Evolutionary conservation across 345 rosid genomes (phyloP).

Genomic region (Limnanthes douglasii): DNA sequence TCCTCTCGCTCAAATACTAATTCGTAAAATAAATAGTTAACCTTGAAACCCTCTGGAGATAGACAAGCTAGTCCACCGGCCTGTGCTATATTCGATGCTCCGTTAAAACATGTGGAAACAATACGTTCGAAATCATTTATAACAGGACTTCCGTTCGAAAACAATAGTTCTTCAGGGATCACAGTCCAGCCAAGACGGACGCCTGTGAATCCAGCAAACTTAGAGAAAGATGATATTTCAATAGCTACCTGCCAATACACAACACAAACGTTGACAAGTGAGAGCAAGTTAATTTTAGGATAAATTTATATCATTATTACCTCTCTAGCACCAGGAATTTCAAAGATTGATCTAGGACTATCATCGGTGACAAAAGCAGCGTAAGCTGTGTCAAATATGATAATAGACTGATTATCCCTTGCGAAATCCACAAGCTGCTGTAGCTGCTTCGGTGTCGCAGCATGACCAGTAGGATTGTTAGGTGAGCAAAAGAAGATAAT

Average conservation of each 20-base stretch:
- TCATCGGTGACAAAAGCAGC: slow-evolving; percentile 52
- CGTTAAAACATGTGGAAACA: slow-evolving; percentile 72
- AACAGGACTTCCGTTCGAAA: slow-evolving; percentile 51
- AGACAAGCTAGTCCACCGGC: slow-evolving; percentile 78
- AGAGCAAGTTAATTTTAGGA: too few relatives aligned
- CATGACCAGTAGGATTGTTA: slow-evolving; percentile 81
- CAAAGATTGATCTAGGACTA: slow-evolving; percentile 64
- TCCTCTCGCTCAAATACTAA: too few relatives aligned
- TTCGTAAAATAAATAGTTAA: too few relatives aligned
- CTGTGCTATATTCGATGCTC: slow-evolving; percentile 69
- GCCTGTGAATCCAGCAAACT: slow-evolving; percentile 85
- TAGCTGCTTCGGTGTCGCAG: slow-evolving; percentile 44
- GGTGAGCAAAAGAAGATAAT: slow-evolving; percentile 91
- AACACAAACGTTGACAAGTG: too few relatives aligned
- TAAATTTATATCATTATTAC: slow-evolving; percentile 19
- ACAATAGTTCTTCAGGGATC: slow-evolving; percentile 60
- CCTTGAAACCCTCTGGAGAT: slow-evolving; percentile 44
- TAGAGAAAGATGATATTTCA: slow-evolving; percentile 77
- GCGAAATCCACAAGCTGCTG: slow-evolving; percentile 56
- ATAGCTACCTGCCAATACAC: slow-evolving; percentile 47
- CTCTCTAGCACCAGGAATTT: slow-evolving; percentile 89
- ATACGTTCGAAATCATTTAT: slow-evolving; percentile 57
- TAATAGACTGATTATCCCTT: slow-evolving; percentile 58
- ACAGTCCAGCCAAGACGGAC: slow-evolving; percentile 89
- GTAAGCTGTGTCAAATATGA: slow-evolving; percentile 65